Evolutionary conservation across 257 asterid species (phyloP).

Genomic region (Gentiana dahurica): DNA sequence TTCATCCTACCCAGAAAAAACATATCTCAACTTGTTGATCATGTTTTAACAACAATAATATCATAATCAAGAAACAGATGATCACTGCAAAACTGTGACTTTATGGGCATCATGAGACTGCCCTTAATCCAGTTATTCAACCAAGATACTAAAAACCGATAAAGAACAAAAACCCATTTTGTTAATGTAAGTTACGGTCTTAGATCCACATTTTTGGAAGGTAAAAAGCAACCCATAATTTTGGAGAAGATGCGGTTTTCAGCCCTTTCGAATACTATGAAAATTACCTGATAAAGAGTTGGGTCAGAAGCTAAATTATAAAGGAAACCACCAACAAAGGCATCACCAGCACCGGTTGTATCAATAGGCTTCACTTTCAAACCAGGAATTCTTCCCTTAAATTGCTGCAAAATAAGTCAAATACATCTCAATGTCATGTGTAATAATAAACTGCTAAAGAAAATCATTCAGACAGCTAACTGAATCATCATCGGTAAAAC

Average conservation of each 20-base stretch:
- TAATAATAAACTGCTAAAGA: not conserved
- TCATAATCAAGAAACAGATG: no score
- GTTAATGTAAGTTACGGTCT: not conserved
- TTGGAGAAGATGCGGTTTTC: no score
- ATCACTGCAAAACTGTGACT: no score
- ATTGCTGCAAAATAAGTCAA: conserved; percentile 38
- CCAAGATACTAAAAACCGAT: not conserved
- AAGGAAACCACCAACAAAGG: conserved; percentile 73
- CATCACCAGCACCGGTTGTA: conserved; percentile 96
- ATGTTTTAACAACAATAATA: no score
- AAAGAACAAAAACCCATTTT: not conserved
- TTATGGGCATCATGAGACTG: no score
- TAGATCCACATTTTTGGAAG: no score
- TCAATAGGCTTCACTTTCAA: conserved; percentile 57
- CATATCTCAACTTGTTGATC: no score
- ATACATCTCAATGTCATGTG: not conserved
- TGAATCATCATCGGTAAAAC: not conserved
- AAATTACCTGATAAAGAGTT: conserved; percentile 47
- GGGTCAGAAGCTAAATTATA: conserved; percentile 46
- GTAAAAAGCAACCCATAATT: no score
- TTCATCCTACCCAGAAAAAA: conserved; percentile 46
- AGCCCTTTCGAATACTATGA: no score
- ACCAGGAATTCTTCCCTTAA: conserved; percentile 72
- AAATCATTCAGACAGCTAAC: not conserved
- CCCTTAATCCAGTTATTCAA: not conserved